phyloP scores from a whole-genome alignment of 805 yeast genomes.

The Peterozyma xylosa region DNA sequence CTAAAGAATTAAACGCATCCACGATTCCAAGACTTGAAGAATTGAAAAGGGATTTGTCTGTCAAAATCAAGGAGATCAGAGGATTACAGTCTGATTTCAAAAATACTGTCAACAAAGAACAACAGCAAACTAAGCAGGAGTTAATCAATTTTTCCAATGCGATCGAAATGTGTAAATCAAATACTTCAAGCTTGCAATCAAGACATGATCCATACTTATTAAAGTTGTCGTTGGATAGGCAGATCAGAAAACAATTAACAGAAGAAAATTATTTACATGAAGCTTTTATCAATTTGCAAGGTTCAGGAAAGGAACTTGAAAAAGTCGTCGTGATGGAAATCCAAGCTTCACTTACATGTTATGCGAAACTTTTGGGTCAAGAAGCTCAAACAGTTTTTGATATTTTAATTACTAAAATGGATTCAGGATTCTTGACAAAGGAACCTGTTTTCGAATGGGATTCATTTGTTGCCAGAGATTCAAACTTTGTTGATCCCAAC shows the following conservation, averaged over 20 bases:
- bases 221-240: conserved; percentile 65
- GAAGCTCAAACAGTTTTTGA: conserved; percentile 70
- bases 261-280: conserved; percentile 87
- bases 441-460: conserved; percentile 88
- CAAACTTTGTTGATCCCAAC: conserved; percentile 58
- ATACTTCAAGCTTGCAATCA: conserved; percentile 35
- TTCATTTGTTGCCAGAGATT: conserved; percentile 65
- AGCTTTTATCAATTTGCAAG: conserved; percentile 80
- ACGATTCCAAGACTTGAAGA: conserved; percentile 63
- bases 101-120: conserved; percentile 64
- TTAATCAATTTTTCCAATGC: conserved; percentile 50
- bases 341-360: conserved; percentile 71
- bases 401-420: conserved; percentile 56
- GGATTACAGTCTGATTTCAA: conserved; percentile 79
- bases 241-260: conserved; percentile 64
- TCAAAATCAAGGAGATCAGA: conserved; percentile 83
- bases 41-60: conserved; percentile 65
- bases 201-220: conserved; percentile 78
- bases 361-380: conserved; percentile 62
- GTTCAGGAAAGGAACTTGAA: conserved; percentile 82
- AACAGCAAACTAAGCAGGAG: conserved; percentile 53
- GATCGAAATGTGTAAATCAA: conserved; percentile 52
- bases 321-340: conserved; percentile 81
- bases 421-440: conserved; percentile 63
- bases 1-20: conserved; percentile 53